Conservation (phyloP, 305 asterid species). For the Fraxinus sp. region DNA sequence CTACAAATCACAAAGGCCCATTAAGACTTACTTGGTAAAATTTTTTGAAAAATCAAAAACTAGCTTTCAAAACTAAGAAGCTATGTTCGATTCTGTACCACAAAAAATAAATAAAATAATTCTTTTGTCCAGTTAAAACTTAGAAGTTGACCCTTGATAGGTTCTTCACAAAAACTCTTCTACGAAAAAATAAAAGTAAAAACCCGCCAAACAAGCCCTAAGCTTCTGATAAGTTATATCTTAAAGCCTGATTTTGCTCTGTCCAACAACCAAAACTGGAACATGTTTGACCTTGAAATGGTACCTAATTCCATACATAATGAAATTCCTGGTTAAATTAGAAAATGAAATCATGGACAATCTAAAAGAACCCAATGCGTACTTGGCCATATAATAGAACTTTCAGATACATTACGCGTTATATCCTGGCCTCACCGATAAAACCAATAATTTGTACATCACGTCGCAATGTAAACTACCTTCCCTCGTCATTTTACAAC, state of each 20-base stretch:
- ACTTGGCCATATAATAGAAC: background rate
- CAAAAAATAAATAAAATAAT: too few relatives aligned
- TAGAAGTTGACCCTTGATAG: background rate
- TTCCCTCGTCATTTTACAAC: constrained; percentile 56
- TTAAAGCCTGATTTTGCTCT: background rate
- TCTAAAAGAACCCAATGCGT: background rate
- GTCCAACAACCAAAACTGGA: background rate
- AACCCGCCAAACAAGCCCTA: background rate
- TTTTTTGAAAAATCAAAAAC: background rate
- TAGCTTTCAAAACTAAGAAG: background rate
- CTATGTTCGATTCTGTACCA: background rate
- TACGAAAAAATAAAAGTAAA: background rate
- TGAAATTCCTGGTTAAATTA: background rate
- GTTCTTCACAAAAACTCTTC: background rate
- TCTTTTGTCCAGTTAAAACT: background rate
- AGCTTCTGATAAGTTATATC: background rate
- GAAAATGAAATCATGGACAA: background rate
- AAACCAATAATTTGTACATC: constrained; percentile 67
- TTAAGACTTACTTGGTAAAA: background rate
- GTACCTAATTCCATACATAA: background rate
- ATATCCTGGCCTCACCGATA: constrained; percentile 44
- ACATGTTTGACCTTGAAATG: background rate
- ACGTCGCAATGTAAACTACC: constrained; percentile 50
- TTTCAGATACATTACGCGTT: background rate
- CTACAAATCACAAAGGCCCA: background rate